Evolutionary conservation across 148 eudicot species (phyloP).

Genomic region (Rhododendron henanense): DNA sequence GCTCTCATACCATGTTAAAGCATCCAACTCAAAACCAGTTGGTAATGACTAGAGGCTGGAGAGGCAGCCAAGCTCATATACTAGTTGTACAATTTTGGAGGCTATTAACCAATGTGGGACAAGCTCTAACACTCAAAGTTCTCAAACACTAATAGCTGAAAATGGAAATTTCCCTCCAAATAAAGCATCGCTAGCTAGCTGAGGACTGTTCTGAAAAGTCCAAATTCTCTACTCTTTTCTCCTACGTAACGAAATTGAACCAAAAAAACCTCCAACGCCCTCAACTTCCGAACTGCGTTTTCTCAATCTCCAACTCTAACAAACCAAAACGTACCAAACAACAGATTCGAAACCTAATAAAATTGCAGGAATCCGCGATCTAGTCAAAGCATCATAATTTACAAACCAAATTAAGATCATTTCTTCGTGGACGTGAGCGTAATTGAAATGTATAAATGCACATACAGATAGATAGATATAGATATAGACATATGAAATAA

Average conservation of each 20-base stretch:
- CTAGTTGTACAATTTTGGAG: background rate
- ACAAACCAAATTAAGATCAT: background rate
- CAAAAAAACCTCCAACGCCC: background rate
- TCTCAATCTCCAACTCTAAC: background rate
- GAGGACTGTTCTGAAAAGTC: background rate
- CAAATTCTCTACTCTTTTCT: background rate
- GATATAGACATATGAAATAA: too few relatives aligned
- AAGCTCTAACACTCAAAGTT: background rate
- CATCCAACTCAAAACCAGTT: background rate
- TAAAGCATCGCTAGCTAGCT: background rate
- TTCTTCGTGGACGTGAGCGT: background rate
- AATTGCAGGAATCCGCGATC: background rate
- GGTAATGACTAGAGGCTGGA: background rate
- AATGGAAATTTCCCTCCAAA: background rate
- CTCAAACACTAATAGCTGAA: background rate
- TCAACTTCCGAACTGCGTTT: background rate
- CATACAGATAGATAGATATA: background rate
- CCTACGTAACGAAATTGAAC: background rate
- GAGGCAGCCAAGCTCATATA: background rate
- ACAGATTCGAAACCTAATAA: background rate
- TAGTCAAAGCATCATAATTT: background rate
- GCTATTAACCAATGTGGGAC: background rate
- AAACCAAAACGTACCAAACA: background rate
- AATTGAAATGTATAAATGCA: background rate
- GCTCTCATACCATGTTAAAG: background rate